Evolutionary conservation across 352 stramenopile species (phyloP).

Genomic region (Phytophthora aleatoria): DNA sequence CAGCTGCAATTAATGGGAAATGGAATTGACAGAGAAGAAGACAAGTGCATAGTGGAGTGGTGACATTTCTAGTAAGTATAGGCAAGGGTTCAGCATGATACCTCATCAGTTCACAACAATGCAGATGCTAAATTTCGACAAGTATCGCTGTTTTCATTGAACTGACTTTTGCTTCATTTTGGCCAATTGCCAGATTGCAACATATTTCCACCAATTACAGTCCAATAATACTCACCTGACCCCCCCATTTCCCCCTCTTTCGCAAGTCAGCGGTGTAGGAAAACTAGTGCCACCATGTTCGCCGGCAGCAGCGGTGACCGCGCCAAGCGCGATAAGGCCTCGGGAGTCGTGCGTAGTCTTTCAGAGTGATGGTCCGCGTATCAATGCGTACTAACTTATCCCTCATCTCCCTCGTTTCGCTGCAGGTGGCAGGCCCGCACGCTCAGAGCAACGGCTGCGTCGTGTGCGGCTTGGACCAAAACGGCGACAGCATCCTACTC

Average conservation of each 20-base stretch:
- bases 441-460: slow-evolving; percentile 59
- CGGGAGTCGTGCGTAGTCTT: slow-evolving; percentile 19
- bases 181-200: too few species aligned
- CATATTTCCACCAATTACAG: too few species aligned
- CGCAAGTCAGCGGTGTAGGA: background rate
- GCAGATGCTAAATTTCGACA: too few species aligned
- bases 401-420: background rate
- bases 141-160: too few species aligned
- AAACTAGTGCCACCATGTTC: slow-evolving; percentile 20
- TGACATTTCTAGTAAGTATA: too few species aligned
- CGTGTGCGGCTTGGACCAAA: slow-evolving; percentile 71
- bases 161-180: too few species aligned
- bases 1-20: too few species aligned
- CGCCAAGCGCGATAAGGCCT: slow-evolving; percentile 26
- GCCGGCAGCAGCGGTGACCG: slow-evolving; percentile 12
- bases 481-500: slow-evolving; percentile 82
- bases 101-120: too few species aligned
- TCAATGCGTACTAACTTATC: background rate
- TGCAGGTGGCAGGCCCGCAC: slow-evolving; percentile 32
- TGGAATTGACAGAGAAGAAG: too few species aligned
- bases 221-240: too few species aligned
- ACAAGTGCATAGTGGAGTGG: too few species aligned
- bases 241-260: background rate
- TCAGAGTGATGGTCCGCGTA: background rate
- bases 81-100: too few species aligned